Percentiles rank a stretch among this genome's conserved stretches.
phyloP scores from a whole-genome alignment of 2,329 filamentous ascomycete species.

The Daldinia sp. region DNA sequence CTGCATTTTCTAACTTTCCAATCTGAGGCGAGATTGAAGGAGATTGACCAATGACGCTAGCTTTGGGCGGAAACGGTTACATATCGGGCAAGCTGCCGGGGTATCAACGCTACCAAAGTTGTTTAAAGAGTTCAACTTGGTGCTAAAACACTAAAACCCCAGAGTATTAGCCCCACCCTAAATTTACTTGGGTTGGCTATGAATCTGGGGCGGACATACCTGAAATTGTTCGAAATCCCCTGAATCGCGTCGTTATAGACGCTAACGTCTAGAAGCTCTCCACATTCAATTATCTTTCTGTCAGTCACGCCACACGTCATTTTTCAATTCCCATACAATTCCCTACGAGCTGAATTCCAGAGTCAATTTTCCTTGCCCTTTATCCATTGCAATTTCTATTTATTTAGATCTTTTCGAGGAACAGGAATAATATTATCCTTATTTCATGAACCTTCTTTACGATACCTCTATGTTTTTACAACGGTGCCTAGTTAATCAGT shows the following conservation, averaged over 20 bases:
- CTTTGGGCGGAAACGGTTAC: background rate
- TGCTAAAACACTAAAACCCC: slow-evolving; percentile 27
- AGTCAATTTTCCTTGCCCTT: background rate
- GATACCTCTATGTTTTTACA: background rate
- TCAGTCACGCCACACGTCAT: slow-evolving; percentile 33
- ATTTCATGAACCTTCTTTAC: background rate
- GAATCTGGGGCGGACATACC: slow-evolving; percentile 7
- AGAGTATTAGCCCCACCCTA: slow-evolving; percentile 20
- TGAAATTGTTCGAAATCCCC: slow-evolving; percentile 9
- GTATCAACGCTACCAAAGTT: background rate
- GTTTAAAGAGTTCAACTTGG: background rate
- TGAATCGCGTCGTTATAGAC: slow-evolving; percentile 16
- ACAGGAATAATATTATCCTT: background rate
- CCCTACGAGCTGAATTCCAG: background rate
- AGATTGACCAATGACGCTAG: slow-evolving; percentile 28
- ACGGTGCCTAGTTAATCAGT: slow-evolving; percentile 23
- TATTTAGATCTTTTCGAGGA: background rate
- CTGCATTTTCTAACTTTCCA: slow-evolving; percentile 11
- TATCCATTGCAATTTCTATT: background rate
- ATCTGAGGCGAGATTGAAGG: slow-evolving; percentile 20
- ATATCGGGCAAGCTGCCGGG: background rate
- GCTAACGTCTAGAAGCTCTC: slow-evolving; percentile 18
- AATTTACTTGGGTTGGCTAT: too few relatives aligned
- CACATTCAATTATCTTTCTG: slow-evolving; percentile 17
- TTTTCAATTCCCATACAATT: slow-evolving; percentile 20